Percentiles rank a stretch among this genome's conserved stretches.
phyloP scores from a whole-genome alignment of 106 monocot species.

The Alisma plantagoaquatica region DNA sequence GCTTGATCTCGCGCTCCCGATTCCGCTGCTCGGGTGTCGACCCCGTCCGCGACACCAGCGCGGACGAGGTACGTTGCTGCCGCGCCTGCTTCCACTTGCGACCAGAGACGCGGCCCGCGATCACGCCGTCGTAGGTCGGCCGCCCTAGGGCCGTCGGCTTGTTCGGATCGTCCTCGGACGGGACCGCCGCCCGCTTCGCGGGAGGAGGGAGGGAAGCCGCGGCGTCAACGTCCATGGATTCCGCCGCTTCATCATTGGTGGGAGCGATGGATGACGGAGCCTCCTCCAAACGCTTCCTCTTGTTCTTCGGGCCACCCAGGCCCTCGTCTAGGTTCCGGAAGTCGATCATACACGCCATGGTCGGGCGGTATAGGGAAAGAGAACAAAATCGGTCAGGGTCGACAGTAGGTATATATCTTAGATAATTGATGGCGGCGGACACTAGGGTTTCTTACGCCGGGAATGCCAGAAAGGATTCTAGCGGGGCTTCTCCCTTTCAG shows the following conservation, averaged over 20 bases:
- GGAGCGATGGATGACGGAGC: too few species aligned
- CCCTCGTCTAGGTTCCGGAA: constrained; percentile 93
- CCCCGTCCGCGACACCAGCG: constrained; percentile 27
- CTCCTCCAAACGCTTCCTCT: constrained; percentile 79
- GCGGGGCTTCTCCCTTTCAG: too few species aligned
- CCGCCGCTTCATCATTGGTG: too few species aligned
- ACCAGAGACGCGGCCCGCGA: constrained; percentile 76
- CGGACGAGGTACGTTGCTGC: constrained; percentile 54
- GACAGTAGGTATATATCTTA: too few species aligned
- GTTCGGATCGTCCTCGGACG: constrained; percentile 52
- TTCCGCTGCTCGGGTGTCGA: constrained; percentile 39
- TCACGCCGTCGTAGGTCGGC: constrained; percentile 80
- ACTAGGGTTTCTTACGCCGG: too few species aligned
- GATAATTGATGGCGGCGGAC: too few species aligned
- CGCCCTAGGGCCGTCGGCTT: constrained; percentile 46
- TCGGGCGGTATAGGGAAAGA: neutral
- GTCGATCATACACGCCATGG: constrained; percentile 81
- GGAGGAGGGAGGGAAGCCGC: constrained; percentile 15
- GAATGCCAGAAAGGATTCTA: too few species aligned
- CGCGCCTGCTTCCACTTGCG: constrained; percentile 92
- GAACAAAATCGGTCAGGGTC: neutral
- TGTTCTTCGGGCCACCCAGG: constrained; percentile 70
- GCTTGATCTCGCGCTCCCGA: constrained; percentile 70
- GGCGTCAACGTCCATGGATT: constrained; percentile 53
- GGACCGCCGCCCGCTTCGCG: constrained; percentile 58